Evolutionary conservation across 169 alveolate species (phyloP).

Genomic region (Plasmodium coatneyi): DNA sequence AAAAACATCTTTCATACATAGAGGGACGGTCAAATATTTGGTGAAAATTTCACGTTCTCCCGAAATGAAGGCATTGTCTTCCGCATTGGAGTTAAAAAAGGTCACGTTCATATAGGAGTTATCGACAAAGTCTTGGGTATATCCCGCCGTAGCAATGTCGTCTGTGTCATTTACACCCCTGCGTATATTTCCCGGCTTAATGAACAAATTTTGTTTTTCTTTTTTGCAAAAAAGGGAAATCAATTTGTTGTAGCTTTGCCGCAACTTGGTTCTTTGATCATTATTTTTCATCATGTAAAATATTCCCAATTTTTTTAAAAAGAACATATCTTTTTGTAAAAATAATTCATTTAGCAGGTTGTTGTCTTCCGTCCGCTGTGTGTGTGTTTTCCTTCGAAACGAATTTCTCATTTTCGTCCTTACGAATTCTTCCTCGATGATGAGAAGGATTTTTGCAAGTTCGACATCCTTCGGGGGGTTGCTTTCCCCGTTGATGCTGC

Average conservation of each 20-base stretch:
- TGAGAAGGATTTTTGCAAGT: constrained; percentile 16
- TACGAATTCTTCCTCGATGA: constrained; percentile 71
- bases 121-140: constrained; percentile 35
- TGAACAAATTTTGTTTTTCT: constrained; percentile 16
- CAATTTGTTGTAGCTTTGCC: constrained; percentile 15
- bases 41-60: constrained; percentile 41
- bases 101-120: constrained; percentile 53
- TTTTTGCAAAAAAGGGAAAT: constrained; percentile 28
- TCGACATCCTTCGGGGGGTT: background rate
- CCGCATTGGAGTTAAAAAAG: constrained; percentile 30
- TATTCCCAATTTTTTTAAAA: constrained; percentile 64
- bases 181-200: constrained; percentile 26
- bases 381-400: background rate
- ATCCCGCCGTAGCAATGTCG: background rate
- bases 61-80: constrained; percentile 53
- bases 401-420: constrained; percentile 73
- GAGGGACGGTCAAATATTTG: constrained; percentile 59
- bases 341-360: constrained; percentile 21
- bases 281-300: constrained; percentile 55
- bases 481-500: background rate
- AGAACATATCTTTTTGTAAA: constrained; percentile 53
- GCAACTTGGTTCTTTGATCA: constrained; percentile 12
- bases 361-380: constrained; percentile 2
- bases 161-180: background rate
- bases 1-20: constrained; percentile 72